Evolutionary conservation across 768 basidiomycete species (phyloP), one percentile per base, ranked within the genome.

Genomic region (Inosperma sp.): DNA sequence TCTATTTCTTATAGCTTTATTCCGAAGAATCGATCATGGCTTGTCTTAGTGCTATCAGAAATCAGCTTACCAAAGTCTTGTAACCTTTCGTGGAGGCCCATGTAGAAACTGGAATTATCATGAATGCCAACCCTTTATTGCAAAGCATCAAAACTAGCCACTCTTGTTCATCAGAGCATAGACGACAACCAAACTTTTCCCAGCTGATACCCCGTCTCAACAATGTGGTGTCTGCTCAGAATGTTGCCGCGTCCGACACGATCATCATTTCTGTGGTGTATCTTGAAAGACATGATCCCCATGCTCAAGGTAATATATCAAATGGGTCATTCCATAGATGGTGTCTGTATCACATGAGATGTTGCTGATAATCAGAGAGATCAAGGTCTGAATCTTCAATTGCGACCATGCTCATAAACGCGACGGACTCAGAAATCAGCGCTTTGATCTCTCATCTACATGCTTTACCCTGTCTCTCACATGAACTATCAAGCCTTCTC

Each of bases 181-280:
- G 80, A 31, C 74, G 73, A 21, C 69, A 81, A 39, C 70, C 86
- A 87, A 91, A 55, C 76, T 84, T 6, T 88, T 90, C 56, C 86
- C 88, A 62, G 81, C 82, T 85, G 4, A 69, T 96, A 10, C 88
- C 90, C 2, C 78, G 82, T 26, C 77, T 98, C 42, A 84, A 85
- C 53, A 73, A 75, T 9, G 76, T 98, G 25, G 75, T 97, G 47
- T 80, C 79, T 41, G 79, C 84, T 1, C 84, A 87, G 61, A 73
- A 77, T 52, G 77, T 85, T 56, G 72, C 86, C 1, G 87, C 97
- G 84, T 88, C 89, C 2, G 96, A 98, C 55, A 68, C 82, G 1
- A 88, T 97, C 58, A 88, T 97, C 61, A 96, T 97, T 44, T 85
- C 90, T 57, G 84, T 85, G 0, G 88, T 96, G 3, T 98, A 95